phyloP scores from a whole-genome alignment of 306 rosid species.

The Dalbergia cochinchinensis region DNA sequence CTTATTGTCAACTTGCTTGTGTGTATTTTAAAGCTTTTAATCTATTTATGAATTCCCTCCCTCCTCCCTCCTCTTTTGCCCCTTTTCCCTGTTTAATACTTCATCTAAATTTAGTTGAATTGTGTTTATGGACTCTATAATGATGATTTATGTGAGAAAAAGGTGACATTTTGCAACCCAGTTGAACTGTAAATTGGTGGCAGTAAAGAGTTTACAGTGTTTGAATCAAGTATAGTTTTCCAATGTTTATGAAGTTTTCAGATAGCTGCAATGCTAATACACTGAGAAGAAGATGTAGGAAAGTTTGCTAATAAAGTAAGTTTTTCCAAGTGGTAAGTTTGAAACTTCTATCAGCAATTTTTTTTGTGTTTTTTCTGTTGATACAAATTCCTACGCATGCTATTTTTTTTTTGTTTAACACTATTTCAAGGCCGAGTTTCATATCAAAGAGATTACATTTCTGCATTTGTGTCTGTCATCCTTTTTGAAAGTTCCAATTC shows the following conservation, averaged over 20 bases:
- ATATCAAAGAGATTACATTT: neutral
- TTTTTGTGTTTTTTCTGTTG: neutral
- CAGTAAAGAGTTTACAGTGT: slow-evolving; percentile 17
- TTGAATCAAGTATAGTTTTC: neutral
- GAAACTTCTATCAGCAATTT: neutral
- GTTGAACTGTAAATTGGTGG: neutral
- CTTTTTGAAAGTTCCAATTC: neutral
- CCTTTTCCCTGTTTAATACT: neutral
- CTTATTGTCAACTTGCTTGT: slow-evolving; percentile 6
- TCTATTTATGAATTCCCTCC: neutral
- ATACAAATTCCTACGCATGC: neutral
- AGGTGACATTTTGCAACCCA: neutral
- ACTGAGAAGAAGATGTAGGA: neutral
- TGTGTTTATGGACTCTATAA: slow-evolving; percentile 10
- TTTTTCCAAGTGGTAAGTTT: neutral
- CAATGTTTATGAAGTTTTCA: slow-evolving; percentile 2
- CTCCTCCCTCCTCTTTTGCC: neutral
- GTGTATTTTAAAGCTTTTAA: neutral
- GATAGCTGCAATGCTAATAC: neutral
- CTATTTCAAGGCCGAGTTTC: neutral
- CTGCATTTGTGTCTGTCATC: neutral
- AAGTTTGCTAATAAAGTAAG: neutral
- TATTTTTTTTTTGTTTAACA: neutral
- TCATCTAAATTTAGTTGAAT: neutral
- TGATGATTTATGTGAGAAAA: slow-evolving; percentile 23